A percentile compares a stretch with the other conserved stretches of the same genome.
phyloP scores from a whole-genome alignment of 148 eudicot genomes.

The Limonium bicolor region DNA sequence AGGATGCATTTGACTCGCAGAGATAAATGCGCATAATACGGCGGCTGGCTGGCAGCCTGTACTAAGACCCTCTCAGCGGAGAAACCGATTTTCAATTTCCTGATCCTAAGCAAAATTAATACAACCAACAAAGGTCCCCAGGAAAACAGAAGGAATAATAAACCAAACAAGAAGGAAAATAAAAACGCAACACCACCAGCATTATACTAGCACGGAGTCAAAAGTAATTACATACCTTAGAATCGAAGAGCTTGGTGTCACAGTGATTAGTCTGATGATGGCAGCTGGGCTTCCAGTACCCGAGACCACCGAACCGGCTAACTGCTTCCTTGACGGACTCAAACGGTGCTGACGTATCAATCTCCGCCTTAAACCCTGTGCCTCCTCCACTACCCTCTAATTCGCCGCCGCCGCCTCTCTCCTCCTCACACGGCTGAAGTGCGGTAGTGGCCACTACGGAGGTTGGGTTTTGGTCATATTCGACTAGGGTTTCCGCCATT shows the following conservation, averaged over 20 bases:
- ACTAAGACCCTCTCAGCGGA: background rate
- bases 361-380: conserved; percentile 32
- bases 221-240: conserved; percentile 6
- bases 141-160: background rate
- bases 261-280: conserved; percentile 5
- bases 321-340: conserved; percentile 93
- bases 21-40: background rate
- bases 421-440: conserved; percentile 3
- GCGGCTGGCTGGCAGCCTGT: background rate
- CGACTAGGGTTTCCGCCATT: conserved; percentile 8
- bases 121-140: background rate
- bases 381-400: background rate
- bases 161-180: background rate
- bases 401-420: background rate
- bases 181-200: too few species aligned
- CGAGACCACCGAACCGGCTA: conserved; percentile 71
- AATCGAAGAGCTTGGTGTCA: background rate
- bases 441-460: background rate
- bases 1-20: background rate
- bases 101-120: background rate
- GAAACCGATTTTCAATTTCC: too few species aligned
- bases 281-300: conserved; percentile 56
- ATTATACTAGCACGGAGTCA: too few species aligned
- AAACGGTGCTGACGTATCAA: conserved; percentile 89
- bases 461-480: background rate